A percentile compares a stretch with the other conserved stretches of the same genome.
These are phyloP conservation scores for Barbatosphaeria neglecta DNA, from an alignment of 495 filamentous ascomycete genomes.

Conservation along the genomic window DNA sequence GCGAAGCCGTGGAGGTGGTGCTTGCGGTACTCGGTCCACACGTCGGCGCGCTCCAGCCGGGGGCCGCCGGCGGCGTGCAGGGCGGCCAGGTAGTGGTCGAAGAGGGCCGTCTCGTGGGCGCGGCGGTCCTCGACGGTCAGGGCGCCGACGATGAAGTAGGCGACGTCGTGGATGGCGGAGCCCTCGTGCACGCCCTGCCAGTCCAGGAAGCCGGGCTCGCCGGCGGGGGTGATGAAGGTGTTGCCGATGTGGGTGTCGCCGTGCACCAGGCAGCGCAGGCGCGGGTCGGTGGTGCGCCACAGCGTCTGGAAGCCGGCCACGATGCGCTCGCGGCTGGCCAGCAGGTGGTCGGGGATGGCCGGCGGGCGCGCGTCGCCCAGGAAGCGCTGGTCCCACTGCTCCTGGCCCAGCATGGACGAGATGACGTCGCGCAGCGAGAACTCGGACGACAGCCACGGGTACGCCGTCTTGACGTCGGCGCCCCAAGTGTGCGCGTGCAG, in stretches of 20 bases:
- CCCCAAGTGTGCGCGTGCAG: constrained; percentile 27
- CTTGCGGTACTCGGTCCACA: constrained; percentile 20
- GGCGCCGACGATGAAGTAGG: constrained; percentile 19
- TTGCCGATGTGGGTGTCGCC: constrained; percentile 19
- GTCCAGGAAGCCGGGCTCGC: constrained; percentile 21
- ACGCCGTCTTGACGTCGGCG: constrained; percentile 8
- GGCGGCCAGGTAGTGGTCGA: constrained; percentile 18
- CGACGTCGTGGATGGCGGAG: constrained; percentile 22
- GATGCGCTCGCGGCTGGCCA: constrained; percentile 13
- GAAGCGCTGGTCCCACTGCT: constrained; percentile 12
- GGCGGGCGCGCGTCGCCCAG: constrained; percentile 12
- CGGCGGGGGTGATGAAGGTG: constrained; percentile 15
- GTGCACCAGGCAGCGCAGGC: constrained; percentile 16
- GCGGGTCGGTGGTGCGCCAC: constrained; percentile 14
- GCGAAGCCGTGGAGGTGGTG: constrained; percentile 19
- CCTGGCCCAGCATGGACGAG: constrained; percentile 5
- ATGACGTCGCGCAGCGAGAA: constrained; percentile 5
- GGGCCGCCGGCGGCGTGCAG: constrained; percentile 14
- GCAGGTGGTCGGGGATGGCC: constrained; percentile 10
- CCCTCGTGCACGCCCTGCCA: constrained; percentile 21
- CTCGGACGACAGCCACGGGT: constrained; percentile 13
- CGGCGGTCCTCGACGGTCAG: constrained; percentile 19
- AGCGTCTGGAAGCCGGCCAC: constrained; percentile 15
- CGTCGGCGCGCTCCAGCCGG: constrained; percentile 9
- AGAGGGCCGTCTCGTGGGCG: constrained; percentile 16